Conservation (phyloP, 495 filamentous ascomycete genomes). For the Aspergillus campestris region DNA sequence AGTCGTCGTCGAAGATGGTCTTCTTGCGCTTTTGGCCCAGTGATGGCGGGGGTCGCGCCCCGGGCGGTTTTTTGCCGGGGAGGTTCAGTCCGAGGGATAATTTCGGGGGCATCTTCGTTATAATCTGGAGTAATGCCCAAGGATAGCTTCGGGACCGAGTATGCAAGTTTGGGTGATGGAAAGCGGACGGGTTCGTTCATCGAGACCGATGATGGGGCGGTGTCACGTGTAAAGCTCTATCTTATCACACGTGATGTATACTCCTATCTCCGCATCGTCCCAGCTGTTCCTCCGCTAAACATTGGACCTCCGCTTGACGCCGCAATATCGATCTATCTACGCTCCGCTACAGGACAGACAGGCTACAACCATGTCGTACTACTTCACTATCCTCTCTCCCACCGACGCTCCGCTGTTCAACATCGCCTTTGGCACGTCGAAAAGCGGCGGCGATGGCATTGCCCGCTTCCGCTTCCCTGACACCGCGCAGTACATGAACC, state of each 20-base stretch:
- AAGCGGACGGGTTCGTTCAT: background rate
- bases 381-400: slow-evolving; percentile 90
- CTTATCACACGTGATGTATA: slow-evolving; percentile 2
- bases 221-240: slow-evolving; percentile 1
- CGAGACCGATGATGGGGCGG: background rate
- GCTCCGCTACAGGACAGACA: background rate
- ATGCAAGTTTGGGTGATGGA: slow-evolving; percentile 16
- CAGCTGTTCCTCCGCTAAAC: too few species aligned
- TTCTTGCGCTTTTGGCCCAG: slow-evolving; percentile 40
- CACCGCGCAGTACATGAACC: slow-evolving; percentile 85
- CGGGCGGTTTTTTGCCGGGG: slow-evolving; percentile 33
- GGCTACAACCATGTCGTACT: slow-evolving; percentile 71
- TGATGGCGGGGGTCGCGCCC: slow-evolving; percentile 18
- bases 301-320: too few species aligned
- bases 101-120: slow-evolving; percentile 26
- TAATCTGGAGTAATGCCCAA: background rate
- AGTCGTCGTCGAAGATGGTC: slow-evolving; percentile 39
- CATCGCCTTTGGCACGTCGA: slow-evolving; percentile 90
- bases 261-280: background rate
- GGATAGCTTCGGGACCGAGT: too few species aligned
- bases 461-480: slow-evolving; percentile 69
- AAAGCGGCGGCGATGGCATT: slow-evolving; percentile 86
- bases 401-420: slow-evolving; percentile 93
- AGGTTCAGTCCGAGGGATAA: slow-evolving; percentile 53
- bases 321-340: too few species aligned